A percentile compares a stretch with the other conserved stretches of the same genome.
Conservation (phyloP, 176 grass and related monocot species). For the Phoenix dactylifera region DNA sequence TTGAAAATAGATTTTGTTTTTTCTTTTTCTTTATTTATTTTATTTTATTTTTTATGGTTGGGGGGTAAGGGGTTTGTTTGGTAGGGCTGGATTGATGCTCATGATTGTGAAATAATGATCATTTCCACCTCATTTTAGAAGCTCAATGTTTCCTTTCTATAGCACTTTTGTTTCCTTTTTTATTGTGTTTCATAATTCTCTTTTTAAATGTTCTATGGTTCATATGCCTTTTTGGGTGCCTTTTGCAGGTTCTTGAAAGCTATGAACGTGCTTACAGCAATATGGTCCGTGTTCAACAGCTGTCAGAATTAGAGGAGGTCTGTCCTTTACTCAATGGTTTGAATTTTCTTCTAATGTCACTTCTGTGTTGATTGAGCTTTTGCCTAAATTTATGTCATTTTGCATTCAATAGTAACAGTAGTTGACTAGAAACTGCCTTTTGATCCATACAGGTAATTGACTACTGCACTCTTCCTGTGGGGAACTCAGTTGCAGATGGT, state of each 20-base stretch:
- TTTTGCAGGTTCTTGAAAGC: slow-evolving; percentile 83
- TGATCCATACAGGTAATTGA: slow-evolving; percentile 70
- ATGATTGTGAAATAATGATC: too few relatives aligned
- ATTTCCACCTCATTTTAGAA: too few relatives aligned
- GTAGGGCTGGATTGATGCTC: too few relatives aligned
- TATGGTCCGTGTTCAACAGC: slow-evolving; percentile 96
- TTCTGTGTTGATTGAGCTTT: too few relatives aligned
- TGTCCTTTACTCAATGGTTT: neutral
- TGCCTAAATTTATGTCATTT: too few relatives aligned
- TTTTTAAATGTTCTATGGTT: slow-evolving; percentile 1
- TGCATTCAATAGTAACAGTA: too few relatives aligned
- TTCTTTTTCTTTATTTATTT: too few relatives aligned
- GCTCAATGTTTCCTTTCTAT: too few relatives aligned
- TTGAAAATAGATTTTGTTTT: too few relatives aligned
- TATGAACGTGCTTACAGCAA: slow-evolving; percentile 98
- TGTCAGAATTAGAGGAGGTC: slow-evolving; percentile 98
- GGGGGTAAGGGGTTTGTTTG: too few relatives aligned
- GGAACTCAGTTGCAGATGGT: slow-evolving; percentile 66
- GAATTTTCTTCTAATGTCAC: too few relatives aligned
- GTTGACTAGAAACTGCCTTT: slow-evolving; percentile 6
- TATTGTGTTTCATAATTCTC: neutral
- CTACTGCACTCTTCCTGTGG: slow-evolving; percentile 80
- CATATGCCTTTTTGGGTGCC: slow-evolving; percentile 4
- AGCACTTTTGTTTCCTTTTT: neutral
- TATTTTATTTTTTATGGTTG: too few relatives aligned